A percentile compares a stretch with the other conserved stretches of the same genome.
phyloP scores from a whole-genome alignment of 192 early-diverging fungal genomes.

The Coemansia reversa region DNA sequence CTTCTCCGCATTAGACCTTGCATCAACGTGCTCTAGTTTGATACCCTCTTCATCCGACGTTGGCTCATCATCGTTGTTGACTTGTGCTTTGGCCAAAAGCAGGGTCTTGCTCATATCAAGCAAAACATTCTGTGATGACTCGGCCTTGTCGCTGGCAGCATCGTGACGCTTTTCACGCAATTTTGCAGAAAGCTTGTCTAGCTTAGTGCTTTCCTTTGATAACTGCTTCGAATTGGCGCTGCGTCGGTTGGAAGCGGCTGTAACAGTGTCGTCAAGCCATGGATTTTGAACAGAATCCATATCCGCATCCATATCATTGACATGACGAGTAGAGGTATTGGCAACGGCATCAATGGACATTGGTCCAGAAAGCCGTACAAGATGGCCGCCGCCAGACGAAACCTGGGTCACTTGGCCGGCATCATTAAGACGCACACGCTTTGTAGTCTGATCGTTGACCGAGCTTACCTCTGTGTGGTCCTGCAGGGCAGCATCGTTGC shows the following conservation, averaged over 20 bases:
- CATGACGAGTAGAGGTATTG: background rate
- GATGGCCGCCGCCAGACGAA: conserved; percentile 55
- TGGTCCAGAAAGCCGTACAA: conserved; percentile 59
- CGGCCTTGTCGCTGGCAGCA: background rate
- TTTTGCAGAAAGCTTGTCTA: conserved; percentile 66
- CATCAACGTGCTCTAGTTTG: conserved; percentile 19
- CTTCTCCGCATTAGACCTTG: conserved; percentile 27
- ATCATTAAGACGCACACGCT: conserved; percentile 58
- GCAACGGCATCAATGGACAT: conserved; percentile 47
- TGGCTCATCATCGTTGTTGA: conserved; percentile 16
- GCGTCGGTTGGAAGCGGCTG: conserved; percentile 18
- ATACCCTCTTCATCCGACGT: conserved; percentile 2
- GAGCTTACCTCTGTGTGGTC: conserved; percentile 25
- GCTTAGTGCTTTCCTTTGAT: conserved; percentile 58
- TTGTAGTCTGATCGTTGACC: conserved; percentile 1
- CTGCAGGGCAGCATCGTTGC: conserved; percentile 17
- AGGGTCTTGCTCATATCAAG: conserved; percentile 70
- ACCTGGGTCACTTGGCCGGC: conserved; percentile 50
- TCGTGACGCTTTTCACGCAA: conserved; percentile 61
- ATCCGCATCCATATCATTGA: conserved; percentile 12
- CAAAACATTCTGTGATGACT: conserved; percentile 60
- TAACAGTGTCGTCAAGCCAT: conserved; percentile 67
- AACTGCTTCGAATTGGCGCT: conserved; percentile 53
- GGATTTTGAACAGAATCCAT: conserved; percentile 62
- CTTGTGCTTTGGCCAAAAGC: conserved; percentile 9